Evolutionary conservation across 371 early-diverging fungal genomes (phyloP).

Genomic region (Mortierella polycephala): DNA sequence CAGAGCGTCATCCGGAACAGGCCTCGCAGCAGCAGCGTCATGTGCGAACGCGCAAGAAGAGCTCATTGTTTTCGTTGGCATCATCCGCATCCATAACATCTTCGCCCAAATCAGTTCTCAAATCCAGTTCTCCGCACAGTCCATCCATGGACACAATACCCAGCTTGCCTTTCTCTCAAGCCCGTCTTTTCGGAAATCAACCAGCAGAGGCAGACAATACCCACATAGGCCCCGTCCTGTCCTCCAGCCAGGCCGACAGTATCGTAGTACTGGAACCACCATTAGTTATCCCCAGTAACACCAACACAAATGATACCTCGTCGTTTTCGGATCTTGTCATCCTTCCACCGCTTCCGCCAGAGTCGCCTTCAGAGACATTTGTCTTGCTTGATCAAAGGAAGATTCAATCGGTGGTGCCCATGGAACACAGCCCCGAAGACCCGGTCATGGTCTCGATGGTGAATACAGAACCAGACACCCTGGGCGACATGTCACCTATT

Average conservation of each 20-base stretch:
- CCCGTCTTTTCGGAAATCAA: too few species aligned
- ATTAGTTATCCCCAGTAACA: background rate
- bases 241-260: background rate
- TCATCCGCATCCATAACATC: constrained; percentile 12
- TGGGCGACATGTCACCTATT: background rate
- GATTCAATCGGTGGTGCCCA: background rate
- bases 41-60: constrained; percentile 15
- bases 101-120: constrained; percentile 9
- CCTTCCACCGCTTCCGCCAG: constrained; percentile 32
- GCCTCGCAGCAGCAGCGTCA: background rate
- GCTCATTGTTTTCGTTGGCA: constrained; percentile 16
- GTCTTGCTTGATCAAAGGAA: constrained; percentile 15
- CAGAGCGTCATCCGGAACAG: background rate
- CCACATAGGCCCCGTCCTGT: background rate
- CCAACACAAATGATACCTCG: background rate
- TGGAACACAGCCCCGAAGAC: constrained; percentile 14
- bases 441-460: constrained; percentile 9
- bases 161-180: background rate
- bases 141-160: background rate
- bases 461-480: background rate
- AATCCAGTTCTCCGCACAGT: constrained; percentile 10
- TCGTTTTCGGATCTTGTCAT: constrained; percentile 12
- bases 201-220: background rate
- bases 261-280: too few species aligned
- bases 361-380: constrained; percentile 35